These are phyloP conservation scores for Stereum hirsutum DNA, from an alignment of 1,284 basidiomycete genomes.

Conservation along the genomic window DNA sequence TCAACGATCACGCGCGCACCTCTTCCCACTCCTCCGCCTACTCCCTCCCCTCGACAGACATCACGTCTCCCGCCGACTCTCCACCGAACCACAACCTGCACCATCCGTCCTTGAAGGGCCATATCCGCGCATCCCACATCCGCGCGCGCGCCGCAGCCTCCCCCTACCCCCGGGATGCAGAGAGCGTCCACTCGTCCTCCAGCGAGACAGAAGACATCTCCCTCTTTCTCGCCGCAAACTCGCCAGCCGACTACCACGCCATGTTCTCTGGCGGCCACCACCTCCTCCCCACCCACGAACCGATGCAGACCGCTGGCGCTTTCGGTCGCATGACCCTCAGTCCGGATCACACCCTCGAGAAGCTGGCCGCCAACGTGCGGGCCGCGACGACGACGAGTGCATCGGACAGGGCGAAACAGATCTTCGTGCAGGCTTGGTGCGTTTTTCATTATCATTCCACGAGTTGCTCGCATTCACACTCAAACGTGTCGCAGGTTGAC, in stretches of 20 bases:
- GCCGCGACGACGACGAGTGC: slow-evolving; percentile 83
- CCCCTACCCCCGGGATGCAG: slow-evolving; percentile 74
- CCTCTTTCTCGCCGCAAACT: slow-evolving; percentile 53
- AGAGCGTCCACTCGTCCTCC: slow-evolving; percentile 77
- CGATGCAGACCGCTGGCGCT: slow-evolving; percentile 54
- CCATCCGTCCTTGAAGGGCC: slow-evolving; percentile 63
- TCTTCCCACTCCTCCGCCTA: slow-evolving; percentile 33
- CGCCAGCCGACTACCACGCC: slow-evolving; percentile 45
- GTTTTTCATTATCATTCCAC: slow-evolving; percentile 17
- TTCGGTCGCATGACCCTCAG: slow-evolving; percentile 69
- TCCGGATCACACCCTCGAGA: slow-evolving; percentile 72
- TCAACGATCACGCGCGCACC: slow-evolving; percentile 23
- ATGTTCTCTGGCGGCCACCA: slow-evolving; percentile 43
- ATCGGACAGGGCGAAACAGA: slow-evolving; percentile 81
- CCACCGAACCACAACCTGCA: slow-evolving; percentile 63
- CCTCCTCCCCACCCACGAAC: slow-evolving; percentile 48
- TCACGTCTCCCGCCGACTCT: slow-evolving; percentile 46
- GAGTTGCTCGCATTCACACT: not conserved
- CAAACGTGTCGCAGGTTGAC: slow-evolving; percentile 49
- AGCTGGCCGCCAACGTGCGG: slow-evolving; percentile 77
- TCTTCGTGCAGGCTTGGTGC: slow-evolving; percentile 84
- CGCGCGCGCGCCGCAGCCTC: slow-evolving; percentile 69
- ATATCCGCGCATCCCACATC: slow-evolving; percentile 63
- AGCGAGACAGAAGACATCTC: slow-evolving; percentile 78
- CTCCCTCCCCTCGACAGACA: slow-evolving; percentile 31